Evolutionary conservation across 2,329 filamentous ascomycete genomes (phyloP), one percentile per base, ranked within the genome.

Genomic region (Thyridium curvatum): DNA sequence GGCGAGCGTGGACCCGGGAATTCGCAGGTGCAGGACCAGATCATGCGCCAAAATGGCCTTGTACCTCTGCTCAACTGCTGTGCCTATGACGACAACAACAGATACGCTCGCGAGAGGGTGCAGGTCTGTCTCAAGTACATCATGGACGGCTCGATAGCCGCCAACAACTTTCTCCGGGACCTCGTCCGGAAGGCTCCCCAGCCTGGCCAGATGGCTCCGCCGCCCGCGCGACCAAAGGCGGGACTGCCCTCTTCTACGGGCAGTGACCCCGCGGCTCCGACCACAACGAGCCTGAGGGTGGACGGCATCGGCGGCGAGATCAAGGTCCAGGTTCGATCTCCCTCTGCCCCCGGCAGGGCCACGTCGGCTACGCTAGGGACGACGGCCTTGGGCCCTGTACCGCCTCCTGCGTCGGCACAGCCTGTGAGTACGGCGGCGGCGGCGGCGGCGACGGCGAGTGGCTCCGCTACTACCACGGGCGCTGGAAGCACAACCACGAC

Each of bases 61-160:
- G 86, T 94, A 49, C 82, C 86, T 0, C 74, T 97, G 15, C 75
- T 96, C 13, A 89, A 89, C 53, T 95, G 89, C 61, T 96, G 89
- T 52, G 77, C 82, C 26, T 93, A 93, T 56, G 91, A 97, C 55
- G 88, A 91, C 50, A 81, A 94, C 62, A 96, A 96, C 54, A 88
- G 89, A 1, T 96, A 91, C 56, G 90, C 94, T 46, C 87, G 91
- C 52, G 91, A 97, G 60, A 86, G 90, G 47, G 86, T 88, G 3
- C 87, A 90, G 36, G 82, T 94, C 56, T 90, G 86, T 48, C 72
- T 94, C n/a, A 90, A 91, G 56, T 94, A 81, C 74, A 69, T 86
- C 6, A 76, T 86, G 63, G 83, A 86, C 49, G 84, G 83, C 12
- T 87, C 82, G 43, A 75, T 82, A 26, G 82, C 82, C 41, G 86